Base-by-base conservation (phyloP, 1,284 basidiomycete species). In the Moniliella sp. region DNA sequence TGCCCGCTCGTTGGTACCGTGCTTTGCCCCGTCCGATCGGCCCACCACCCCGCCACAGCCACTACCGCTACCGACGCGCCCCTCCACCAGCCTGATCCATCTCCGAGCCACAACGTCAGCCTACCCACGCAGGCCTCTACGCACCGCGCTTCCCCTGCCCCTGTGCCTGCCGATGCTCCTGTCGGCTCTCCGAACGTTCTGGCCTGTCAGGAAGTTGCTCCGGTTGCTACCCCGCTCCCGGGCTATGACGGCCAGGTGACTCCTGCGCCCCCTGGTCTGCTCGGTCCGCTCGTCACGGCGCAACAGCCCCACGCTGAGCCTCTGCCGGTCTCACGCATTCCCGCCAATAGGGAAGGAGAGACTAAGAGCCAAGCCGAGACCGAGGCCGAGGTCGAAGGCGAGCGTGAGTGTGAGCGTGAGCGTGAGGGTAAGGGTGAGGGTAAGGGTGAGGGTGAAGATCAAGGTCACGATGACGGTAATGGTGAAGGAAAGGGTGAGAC, bases 1-100 rank as follows among this genome's bases (percentile, higher is more conserved):
- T 28, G 55, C 55, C 9, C 30, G 40, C 14, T 46, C 46, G 11
- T 34, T 45, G n/a, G 42, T 57, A 19, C 51, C 48, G 33, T 28
- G 30, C 9, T 7, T 23, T 7, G 21, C n/a, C 21, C 8, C 21
- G 7, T 23, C 8, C 21, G n/a, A 7, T 7, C 21, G 21, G n/a
- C 21, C n/a, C 7, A 23, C n/a, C n/a, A 7, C n/a, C 8, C 7
- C 8, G 21, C n/a, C 21, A 7, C 7, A 23, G 21, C 21, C 21
- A 7, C 21, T 23, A 23, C 7, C 21, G n/a, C 21, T 23, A n/a
- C n/a, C n/a, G 21, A 23, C n/a, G 21, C 8, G 21, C 8, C 21
- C 21, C 8, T n/a, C 21, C n/a, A n/a, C n/a, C n/a, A n/a, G n/a
- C n/a, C n/a, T n/a, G 8, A 23, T 23, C 8, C 7, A n/a, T n/a